phyloP scores from a whole-genome alignment of 371 early-diverging fungal genomes.

The Umbelopsis sp. region DNA sequence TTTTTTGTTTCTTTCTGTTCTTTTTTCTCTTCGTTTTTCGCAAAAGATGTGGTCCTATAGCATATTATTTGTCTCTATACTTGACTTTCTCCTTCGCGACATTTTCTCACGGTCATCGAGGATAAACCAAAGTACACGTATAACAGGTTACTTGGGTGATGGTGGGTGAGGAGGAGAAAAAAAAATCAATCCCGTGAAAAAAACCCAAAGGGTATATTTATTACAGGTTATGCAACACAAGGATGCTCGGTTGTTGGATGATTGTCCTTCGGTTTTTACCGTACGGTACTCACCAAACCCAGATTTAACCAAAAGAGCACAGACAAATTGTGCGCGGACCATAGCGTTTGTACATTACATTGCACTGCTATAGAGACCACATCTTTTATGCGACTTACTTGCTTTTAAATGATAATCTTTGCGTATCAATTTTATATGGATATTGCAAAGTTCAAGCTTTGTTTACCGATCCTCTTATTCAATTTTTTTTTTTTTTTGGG shows the following conservation, averaged over 20 bases:
- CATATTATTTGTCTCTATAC: slow-evolving; percentile 10
- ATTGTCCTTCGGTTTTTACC: no score
- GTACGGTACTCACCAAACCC: no score
- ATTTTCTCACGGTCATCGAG: not conserved
- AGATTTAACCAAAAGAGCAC: no score
- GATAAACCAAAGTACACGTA: slow-evolving; percentile 9
- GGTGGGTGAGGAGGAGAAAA: not conserved
- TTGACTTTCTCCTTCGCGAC: slow-evolving; percentile 5
- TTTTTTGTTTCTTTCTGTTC: not conserved
- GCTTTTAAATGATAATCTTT: not conserved
- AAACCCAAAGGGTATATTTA: no score
- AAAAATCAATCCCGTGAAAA: no score
- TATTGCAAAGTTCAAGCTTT: not conserved
- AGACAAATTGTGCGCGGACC: no score
- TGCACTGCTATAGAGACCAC: not conserved
- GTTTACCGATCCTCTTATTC: not conserved
- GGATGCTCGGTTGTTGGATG: no score
- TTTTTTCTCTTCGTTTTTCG: not conserved
- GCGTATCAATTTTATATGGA: not conserved
- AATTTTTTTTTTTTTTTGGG: not conserved
- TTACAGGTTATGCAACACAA: no score
- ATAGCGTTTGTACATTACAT: no score
- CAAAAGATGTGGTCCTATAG: slow-evolving; percentile 16
- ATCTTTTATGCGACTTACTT: not conserved
- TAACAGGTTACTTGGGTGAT: not conserved